phyloP scores from a whole-genome alignment of 2,329 filamentous ascomycete species.

The Verticillium nubilum region DNA sequence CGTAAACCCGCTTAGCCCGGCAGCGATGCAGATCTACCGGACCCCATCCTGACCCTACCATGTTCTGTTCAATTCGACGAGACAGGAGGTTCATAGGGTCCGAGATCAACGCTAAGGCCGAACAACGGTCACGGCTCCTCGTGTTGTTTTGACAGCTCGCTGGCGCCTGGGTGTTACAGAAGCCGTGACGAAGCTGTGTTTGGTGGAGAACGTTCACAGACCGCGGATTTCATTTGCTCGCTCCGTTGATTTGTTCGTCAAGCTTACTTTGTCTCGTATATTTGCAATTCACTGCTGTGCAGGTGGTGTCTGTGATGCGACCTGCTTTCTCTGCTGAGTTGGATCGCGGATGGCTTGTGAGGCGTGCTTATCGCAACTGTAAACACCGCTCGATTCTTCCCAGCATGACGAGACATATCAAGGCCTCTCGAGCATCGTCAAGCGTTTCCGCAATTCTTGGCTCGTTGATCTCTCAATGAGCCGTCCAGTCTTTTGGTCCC shows the following conservation, averaged over 20 bases:
- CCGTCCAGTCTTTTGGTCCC: not conserved
- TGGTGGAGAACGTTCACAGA: not conserved
- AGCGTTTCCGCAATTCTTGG: not conserved
- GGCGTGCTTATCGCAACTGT: too few relatives aligned
- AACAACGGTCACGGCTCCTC: not conserved
- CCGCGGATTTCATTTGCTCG: too few relatives aligned
- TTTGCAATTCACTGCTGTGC: too few relatives aligned
- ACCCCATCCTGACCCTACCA: not conserved
- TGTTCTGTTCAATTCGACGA: not conserved
- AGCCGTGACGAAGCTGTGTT: not conserved
- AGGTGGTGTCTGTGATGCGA: too few relatives aligned
- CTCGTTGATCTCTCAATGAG: not conserved
- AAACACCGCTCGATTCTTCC: too few relatives aligned
- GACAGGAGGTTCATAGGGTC: not conserved
- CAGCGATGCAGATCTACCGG: not conserved
- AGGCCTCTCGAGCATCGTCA: not conserved
- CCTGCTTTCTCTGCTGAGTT: too few relatives aligned
- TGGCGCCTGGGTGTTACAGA: not conserved
- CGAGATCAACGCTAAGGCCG: not conserved
- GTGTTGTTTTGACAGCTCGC: not conserved
- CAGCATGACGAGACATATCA: too few relatives aligned
- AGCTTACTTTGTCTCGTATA: too few relatives aligned
- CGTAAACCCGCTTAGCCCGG: not conserved
- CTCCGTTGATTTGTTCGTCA: too few relatives aligned
- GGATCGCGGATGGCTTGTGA: too few relatives aligned